Evolutionary conservation across 2,329 filamentous ascomycete genomes (phyloP), one percentile per base, ranked within the genome.

Genomic region (Onygenales sp.): DNA sequence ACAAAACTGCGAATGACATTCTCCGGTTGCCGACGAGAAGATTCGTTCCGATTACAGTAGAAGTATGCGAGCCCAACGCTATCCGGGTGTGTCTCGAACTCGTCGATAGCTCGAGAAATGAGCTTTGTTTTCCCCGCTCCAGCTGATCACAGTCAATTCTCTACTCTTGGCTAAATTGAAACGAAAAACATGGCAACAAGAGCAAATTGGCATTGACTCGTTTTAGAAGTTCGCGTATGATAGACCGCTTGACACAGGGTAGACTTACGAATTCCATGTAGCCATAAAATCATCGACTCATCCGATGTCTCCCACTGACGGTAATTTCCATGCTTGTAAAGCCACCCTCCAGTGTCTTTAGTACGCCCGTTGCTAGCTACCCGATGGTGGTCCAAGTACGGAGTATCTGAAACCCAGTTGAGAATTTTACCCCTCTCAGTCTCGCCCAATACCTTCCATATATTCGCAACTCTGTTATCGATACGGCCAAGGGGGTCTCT

Each of bases 341-440:
- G 42, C 61, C 61, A 65, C 10, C 49, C 33, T 7, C 62, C 58
- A 33, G 62, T 62, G 8, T 51, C 34, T 1, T 42, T 14, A 13
- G 58, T 51, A 4, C 58, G 57, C 17, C 40, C 52, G n/a, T 54
- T 49, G n/a, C 42, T 51, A 14, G 55, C 52, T 42, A 37, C 51
- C 3, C 50, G 32, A 27, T 64, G 62, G 17, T 63, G 58, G 6
- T 52, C 40, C 13, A 48, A 37, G 42, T 59, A 62, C 13, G 58
- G 59, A 17, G 57, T 58, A 40, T 47, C 55, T 39, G 58, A 67
- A 17, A 61, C 56, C 63, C 63, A 66, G 32, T 59, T 39, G 1
- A 66, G 52, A 34, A 65, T 59, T 11, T 54, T 44, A 1, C 55
- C 42, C 10, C 59, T 49, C 33, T 52, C 49, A 33, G 60, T 48